Base-by-base conservation (phyloP, 345 rosid species). In the Citrus mangshanensis region DNA sequence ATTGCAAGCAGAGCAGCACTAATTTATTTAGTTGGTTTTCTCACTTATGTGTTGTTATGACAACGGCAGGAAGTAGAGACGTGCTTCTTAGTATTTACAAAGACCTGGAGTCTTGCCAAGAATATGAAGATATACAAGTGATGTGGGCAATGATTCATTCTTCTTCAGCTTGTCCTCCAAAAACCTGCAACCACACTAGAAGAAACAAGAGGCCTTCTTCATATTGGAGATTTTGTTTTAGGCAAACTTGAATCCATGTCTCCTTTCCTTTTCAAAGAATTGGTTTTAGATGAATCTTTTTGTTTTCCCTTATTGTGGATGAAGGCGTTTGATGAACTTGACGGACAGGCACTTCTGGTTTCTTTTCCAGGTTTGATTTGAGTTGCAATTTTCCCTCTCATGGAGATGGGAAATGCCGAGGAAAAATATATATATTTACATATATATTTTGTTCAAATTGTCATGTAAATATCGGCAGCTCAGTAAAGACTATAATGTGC, bases 81-180 rank as follows among this genome's bases (percentile, higher is more conserved):
- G 88, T 86, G 54, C 86, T 91, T 21, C 73, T 78, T 68, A 68
- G 56, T 67, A 87, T 91, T 27, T 79, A 84, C 86, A 84, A 88
- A 84, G 91, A 89, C 77, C 78, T 88, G 91, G 95, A 89, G 69
- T 84, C 87, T n/a, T 89, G 90, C 61, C 76, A 81, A 5, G 93
- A 85, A 68, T 89, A 88, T 46, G 83, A 80, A 79, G 93, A 91
- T 74, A 88, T 88, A 73, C 86, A 86, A 71, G 93, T 91, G 75
- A 85, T 89, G 93, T 89, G 93, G 93, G 84, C 88, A 67, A 82
- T 91, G 81, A 55, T 91, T 79, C 92, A 89, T 37, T 91, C 89
- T 80, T 89, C 89, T 79, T 89, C 89, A 74, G 70, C 89, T 75
- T 73, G 61, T 46, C 71, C 88, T 34, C 80, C 73, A 9, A 67